Evolutionary conservation across 1,284 basidiomycete genomes (phyloP).

Genomic region (Apiotrichum mycotoxinovorans): DNA sequence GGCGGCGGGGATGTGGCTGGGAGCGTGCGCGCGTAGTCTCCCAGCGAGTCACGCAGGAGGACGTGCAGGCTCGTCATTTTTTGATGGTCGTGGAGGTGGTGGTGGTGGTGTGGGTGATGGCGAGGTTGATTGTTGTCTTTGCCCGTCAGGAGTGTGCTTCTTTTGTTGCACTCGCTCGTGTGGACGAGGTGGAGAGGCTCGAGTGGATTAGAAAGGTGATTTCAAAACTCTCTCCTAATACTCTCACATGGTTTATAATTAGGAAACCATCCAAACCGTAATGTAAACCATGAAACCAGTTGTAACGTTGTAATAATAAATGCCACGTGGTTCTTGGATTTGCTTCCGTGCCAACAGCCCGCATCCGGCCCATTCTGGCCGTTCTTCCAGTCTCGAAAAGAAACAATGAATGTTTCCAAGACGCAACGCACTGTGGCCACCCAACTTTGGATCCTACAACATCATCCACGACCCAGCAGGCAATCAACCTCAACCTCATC

Average conservation of each 20-base stretch:
- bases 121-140: neutral
- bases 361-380: no score
- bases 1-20: neutral
- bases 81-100: neutral
- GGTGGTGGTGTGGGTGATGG: neutral
- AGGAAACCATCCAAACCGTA: neutral
- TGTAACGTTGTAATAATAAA: neutral
- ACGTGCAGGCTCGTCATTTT: neutral
- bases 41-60: neutral
- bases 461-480: neutral
- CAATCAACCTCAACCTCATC: neutral
- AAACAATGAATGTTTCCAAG: no score
- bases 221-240: no score
- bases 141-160: neutral
- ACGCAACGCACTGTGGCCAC: no score
- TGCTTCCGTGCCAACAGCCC: constrained; percentile 4
- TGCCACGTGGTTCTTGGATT: neutral
- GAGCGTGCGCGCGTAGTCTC: neutral
- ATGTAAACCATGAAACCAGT: neutral
- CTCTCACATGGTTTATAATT: neutral
- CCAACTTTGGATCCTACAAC: neutral
- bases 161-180: no score
- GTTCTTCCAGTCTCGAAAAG: no score
- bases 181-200: no score
- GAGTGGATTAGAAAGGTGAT: no score